A percentile compares a stretch with the other conserved stretches of the same genome.
Conservation (phyloP, 768 basidiomycete genomes). For the Psilocybe cubensis region DNA sequence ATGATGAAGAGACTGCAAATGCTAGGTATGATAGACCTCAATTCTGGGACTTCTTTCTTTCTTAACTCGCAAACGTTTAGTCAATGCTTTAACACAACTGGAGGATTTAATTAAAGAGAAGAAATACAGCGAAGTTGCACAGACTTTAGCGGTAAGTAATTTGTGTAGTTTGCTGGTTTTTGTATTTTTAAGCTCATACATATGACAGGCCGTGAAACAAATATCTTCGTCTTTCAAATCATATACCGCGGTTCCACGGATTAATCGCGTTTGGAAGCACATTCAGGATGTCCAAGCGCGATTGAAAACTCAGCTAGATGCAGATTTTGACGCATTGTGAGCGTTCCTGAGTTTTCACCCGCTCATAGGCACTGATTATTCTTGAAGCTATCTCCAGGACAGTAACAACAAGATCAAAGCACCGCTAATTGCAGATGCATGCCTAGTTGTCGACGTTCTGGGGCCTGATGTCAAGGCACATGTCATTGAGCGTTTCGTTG, state of each 20-base stretch:
- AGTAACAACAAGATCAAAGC: constrained; percentile 67
- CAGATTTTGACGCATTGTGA: constrained; percentile 92
- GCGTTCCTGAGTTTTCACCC: constrained; percentile 29
- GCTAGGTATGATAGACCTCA: constrained; percentile 64
- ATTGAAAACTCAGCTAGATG: constrained; percentile 79
- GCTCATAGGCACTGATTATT: constrained; percentile 2
- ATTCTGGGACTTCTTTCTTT: not conserved
- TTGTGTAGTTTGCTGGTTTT: too few relatives aligned
- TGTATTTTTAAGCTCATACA: not conserved
- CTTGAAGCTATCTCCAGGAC: constrained; percentile 77
- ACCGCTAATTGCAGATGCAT: constrained; percentile 76
- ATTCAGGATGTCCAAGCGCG: constrained; percentile 85
- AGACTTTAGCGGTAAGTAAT: constrained; percentile 68
- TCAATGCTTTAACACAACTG: constrained; percentile 80
- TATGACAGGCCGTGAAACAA: constrained; percentile 91
- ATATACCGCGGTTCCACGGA: constrained; percentile 74
- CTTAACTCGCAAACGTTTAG: constrained; percentile 39
- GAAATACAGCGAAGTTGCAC: constrained; percentile 82
- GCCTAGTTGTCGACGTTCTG: constrained; percentile 86
- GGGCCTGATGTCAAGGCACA: constrained; percentile 82
- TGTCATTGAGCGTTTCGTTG: constrained; percentile 87
- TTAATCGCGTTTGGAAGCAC: constrained; percentile 77
- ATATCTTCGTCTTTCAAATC: constrained; percentile 81
- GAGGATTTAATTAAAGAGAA: constrained; percentile 78
- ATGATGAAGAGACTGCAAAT: constrained; percentile 90